These are phyloP conservation scores for Pseudopithomyces chartarum DNA, from an alignment of 2,329 filamentous ascomycete species.

Conservation along the genomic window DNA sequence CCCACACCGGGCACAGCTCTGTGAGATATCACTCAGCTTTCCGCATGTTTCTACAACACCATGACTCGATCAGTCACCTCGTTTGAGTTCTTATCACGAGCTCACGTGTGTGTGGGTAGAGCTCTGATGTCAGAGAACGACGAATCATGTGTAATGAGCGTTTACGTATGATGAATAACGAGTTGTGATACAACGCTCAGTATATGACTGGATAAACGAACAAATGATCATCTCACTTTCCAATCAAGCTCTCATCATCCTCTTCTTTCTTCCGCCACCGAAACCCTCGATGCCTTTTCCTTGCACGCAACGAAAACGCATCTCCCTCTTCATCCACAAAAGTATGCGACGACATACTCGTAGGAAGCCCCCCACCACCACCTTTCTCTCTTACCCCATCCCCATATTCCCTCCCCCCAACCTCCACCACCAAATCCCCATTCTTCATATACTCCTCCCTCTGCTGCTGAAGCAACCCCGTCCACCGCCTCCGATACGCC, in stretches of 20 bases:
- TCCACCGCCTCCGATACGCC: constrained; percentile 10
- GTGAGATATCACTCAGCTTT: too few relatives aligned
- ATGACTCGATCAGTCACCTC: too few relatives aligned
- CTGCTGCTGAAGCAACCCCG: constrained; percentile 1
- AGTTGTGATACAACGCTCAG: too few relatives aligned
- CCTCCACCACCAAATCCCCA: not conserved
- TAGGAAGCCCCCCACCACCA: not conserved
- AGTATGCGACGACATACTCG: not conserved
- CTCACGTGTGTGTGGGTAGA: too few relatives aligned
- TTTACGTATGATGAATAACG: too few relatives aligned
- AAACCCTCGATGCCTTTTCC: not conserved
- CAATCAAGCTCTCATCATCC: constrained; percentile 1
- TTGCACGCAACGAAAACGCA: not conserved
- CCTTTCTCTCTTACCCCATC: not conserved
- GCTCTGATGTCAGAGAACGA: too few relatives aligned
- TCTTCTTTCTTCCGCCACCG: not conserved
- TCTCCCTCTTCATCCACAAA: not conserved
- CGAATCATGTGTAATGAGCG: too few relatives aligned
- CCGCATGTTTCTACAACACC: too few relatives aligned
- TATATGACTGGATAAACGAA: too few relatives aligned
- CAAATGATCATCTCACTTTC: not conserved
- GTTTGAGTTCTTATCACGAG: too few relatives aligned
- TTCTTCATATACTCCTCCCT: constrained; percentile 2
- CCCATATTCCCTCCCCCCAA: not conserved
- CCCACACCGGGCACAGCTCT: too few relatives aligned